Evolutionary conservation across 768 basidiomycete species (phyloP).

Genomic region (Grammothele lineata): DNA sequence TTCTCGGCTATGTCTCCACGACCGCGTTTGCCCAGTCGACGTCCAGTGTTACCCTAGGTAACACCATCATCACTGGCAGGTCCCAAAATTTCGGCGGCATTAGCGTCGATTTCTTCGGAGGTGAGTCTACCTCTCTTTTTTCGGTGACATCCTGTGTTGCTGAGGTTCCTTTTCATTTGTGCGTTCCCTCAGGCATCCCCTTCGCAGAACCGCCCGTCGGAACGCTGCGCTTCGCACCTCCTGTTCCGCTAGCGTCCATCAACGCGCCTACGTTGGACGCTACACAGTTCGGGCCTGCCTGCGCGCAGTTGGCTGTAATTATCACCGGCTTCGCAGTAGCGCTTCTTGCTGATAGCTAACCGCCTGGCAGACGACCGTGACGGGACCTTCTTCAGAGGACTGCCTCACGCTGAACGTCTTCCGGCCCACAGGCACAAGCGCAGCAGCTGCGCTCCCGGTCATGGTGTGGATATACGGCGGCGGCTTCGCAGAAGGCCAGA

Average conservation of each 20-base stretch:
- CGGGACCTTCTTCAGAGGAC: conserved; percentile 33
- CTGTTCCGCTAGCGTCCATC: conserved; percentile 16
- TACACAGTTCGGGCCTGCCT: conserved; percentile 26
- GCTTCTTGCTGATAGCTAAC: neutral
- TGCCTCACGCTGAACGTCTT: conserved; percentile 47
- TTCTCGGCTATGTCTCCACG: no score
- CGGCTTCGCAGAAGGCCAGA: conserved; percentile 21
- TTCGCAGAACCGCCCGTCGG: conserved; percentile 32
- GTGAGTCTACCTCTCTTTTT: conserved; percentile 2
- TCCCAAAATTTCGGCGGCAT: conserved; percentile 10
- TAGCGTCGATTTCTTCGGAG: conserved; percentile 30
- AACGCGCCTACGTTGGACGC: conserved; percentile 11
- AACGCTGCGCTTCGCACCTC: conserved; percentile 24
- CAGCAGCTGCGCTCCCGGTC: conserved; percentile 33
- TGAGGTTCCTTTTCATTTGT: neutral
- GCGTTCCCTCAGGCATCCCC: conserved; percentile 31
- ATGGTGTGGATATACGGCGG: conserved; percentile 45
- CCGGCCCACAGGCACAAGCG: conserved; percentile 30
- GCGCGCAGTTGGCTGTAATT: conserved; percentile 25
- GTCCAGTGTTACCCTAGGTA: conserved; percentile 20
- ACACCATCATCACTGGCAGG: conserved; percentile 22
- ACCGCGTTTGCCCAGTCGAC: no score
- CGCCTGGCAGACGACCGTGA: conserved; percentile 5
- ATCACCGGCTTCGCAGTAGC: conserved; percentile 15
- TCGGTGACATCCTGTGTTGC: neutral